Conservation (phyloP, 2,329 filamentous ascomycete genomes). For the Aspergillus brunneoviolaceus region DNA sequence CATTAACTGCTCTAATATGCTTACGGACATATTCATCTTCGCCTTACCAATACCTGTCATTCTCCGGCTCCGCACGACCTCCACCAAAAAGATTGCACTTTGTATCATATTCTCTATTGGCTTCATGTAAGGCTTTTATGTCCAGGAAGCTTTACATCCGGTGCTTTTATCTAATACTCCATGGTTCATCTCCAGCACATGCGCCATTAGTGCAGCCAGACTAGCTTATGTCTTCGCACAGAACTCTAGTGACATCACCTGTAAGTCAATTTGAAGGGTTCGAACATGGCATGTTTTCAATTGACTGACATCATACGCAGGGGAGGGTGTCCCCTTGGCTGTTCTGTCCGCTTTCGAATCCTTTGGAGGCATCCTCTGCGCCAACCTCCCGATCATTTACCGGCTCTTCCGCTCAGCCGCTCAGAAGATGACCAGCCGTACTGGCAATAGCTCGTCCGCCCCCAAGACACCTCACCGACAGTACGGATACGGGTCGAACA, state of each 20-base stretch:
- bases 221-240: conserved; percentile 7
- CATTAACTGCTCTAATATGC: conserved; percentile 7
- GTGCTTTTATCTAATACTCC: neutral
- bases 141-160: neutral
- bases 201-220: conserved; percentile 8
- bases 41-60: conserved; percentile 6
- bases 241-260: conserved; percentile 8
- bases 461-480: neutral
- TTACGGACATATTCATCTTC: conserved; percentile 7
- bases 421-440: conserved; percentile 5
- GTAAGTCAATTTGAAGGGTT: neutral
- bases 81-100: conserved; percentile 3
- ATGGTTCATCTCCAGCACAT: neutral
- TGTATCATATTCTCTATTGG: conserved; percentile 5
- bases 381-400: conserved; percentile 12
- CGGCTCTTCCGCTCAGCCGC: conserved; percentile 6
- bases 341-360: conserved; percentile 9
- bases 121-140: neutral
- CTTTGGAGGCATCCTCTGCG: conserved; percentile 7
- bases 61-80: conserved; percentile 2
- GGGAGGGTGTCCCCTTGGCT: conserved; percentile 8
- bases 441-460: neutral
- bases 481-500: conserved; percentile 6
- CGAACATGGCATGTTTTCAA: neutral
- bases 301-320: neutral